Evolutionary conservation across 345 rosid species (phyloP), one percentile per base, ranked within the genome.

Genomic region (Camelina hispida): DNA sequence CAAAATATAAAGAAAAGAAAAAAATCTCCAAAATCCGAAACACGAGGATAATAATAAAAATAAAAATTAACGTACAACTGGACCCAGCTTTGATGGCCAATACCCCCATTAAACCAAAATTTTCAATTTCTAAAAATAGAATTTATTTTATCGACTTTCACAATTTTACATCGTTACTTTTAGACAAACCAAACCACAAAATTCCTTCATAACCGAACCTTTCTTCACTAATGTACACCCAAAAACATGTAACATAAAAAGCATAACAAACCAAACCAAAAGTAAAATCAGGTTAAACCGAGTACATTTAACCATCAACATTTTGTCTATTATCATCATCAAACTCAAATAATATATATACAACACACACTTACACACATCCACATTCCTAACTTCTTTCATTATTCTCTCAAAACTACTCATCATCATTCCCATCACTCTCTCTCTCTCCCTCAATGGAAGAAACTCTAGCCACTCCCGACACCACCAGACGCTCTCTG

Each of bases 41-140:
- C 71, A 70, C 66, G 66, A 70, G 61, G 75, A 69, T 69, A 34
- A 69, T 69, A 34, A 38, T 67, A 18, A 38, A 13, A 68, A 6
- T 17, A 44, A 66, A 53, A 43, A 64, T 5, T 3, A 73, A 17
- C 7, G 30, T 57, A 64, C 80, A 71, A 77, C 72, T 77, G 67
- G 76, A 71, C 80, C 74, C 80, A 64, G 48, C 67, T 64, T 70
- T 71, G 66, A 70, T 70, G 60, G 7, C 71, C 71, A 70, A 70
- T 56, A 62, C 56, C 71, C 71, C 62, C 51, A 63, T 34, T 76
- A 34, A 25, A 71, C 75, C 37, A 34, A 5, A 68, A 68, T 52
- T 67, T 47, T 68, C 74, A 11, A 44, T 60, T 68, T 34, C 73
- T 30, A 58, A 58, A 16, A 17, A 17, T 76, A 69, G 37, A 25